Evolutionary conservation across 805 yeast genomes (phyloP), one percentile per base, ranked within the genome.

Genomic region (Saccharomyces mikatae): DNA sequence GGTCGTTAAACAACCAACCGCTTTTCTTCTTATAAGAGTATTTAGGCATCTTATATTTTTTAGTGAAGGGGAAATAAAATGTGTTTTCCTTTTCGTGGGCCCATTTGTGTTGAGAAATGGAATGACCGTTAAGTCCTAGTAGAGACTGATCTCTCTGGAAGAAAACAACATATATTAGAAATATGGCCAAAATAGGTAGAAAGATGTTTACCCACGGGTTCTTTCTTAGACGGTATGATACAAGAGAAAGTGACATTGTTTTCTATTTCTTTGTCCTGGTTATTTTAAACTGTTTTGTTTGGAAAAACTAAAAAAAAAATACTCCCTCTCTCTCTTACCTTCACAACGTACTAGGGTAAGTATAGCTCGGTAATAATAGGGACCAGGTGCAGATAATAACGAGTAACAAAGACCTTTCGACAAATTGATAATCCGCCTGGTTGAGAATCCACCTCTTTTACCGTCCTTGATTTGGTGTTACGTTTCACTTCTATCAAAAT

Each of bases 1-100:
- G 74, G 31, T 75, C 74, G 60, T 80, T 77, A 73, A 81, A 76
- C 9, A 80, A 74, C 64, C 75, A 73, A 44, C 63, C 65, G 13
- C 67, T 56, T 44, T 64, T 59, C 50, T 66, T 64, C 58, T 69
- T 69, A 66, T 80, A 81, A 51, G 75, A 71, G 63, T 81, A 80
- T 59, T 77, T 79, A 49, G 78, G 76, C 65, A 61, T 65, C 50
- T 62, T 69, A 54, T 58, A 70, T 51, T 64, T 65, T 21, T 60
- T 65, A 9, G 72, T 59, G 51, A 62, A 69, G 17, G 73, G 70
- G 59, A 69, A 69, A 47, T 70, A 70, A 55, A 67, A 69, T 6
- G 71, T 65, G 49, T 62, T 63, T 56, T 69, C 72, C 44, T 56
- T 60, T 53, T 69, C 72, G 57, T 69, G 68, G 6, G 72, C 72